Evolutionary conservation across 176 grass and related monocot genomes (phyloP).

Genomic region (Ampelocalamus luodianensis): DNA sequence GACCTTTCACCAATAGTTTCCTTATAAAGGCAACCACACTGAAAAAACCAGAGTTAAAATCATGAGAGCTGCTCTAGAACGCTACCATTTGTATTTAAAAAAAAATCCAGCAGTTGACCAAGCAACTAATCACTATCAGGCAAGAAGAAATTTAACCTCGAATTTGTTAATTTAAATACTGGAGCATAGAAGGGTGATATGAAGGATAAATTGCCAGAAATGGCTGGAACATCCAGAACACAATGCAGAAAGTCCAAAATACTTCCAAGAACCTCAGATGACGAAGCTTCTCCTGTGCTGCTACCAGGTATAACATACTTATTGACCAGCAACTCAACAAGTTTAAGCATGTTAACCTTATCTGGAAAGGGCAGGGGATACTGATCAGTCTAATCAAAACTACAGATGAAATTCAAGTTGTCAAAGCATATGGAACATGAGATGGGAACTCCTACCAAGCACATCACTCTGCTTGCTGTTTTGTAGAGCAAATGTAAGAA

Average conservation of each 20-base stretch:
- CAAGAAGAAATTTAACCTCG: slow-evolving; percentile 52
- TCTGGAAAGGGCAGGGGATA: slow-evolving; percentile 47
- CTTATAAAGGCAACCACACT: slow-evolving; percentile 61
- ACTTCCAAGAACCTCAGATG: slow-evolving; percentile 58
- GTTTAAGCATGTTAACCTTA: slow-evolving; percentile 55
- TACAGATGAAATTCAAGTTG: slow-evolving; percentile 26
- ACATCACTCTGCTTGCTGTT: slow-evolving; percentile 52
- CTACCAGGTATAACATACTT: slow-evolving; percentile 56
- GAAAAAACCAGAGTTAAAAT: slow-evolving; percentile 29
- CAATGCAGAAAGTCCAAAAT: slow-evolving; percentile 75
- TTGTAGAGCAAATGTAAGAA: slow-evolving; percentile 72
- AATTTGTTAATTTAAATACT: slow-evolving; percentile 66
- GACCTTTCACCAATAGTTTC: slow-evolving; percentile 61
- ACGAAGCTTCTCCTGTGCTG: slow-evolving; percentile 38
- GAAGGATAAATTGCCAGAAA: slow-evolving; percentile 56
- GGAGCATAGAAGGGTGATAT: slow-evolving; percentile 63
- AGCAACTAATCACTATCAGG: background rate
- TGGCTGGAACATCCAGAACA: slow-evolving; percentile 76
- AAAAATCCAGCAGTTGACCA: background rate
- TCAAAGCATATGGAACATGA: slow-evolving; percentile 19
- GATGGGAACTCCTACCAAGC: slow-evolving; percentile 57
- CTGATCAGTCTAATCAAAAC: slow-evolving; percentile 39
- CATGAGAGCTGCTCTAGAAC: slow-evolving; percentile 18
- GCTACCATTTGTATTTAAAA: background rate
- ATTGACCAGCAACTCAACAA: slow-evolving; percentile 64